Evolutionary conservation across 2,329 filamentous ascomycete genomes (phyloP).

Genomic region (Talaromyces sp.): DNA sequence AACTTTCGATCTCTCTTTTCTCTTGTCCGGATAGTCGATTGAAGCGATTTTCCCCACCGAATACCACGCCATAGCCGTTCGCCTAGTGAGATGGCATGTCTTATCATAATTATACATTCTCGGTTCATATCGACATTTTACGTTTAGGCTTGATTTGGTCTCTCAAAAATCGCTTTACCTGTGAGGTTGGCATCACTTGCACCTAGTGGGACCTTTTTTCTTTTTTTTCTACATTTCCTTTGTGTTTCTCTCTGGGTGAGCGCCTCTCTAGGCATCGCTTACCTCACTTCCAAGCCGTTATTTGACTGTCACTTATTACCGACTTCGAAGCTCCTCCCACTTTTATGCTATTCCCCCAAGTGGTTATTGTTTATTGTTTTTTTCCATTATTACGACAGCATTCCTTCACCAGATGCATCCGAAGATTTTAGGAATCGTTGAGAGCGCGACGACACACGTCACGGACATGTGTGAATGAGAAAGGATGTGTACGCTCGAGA

Average conservation of each 20-base stretch:
- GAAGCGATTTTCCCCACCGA: not conserved
- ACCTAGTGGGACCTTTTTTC: not conserved
- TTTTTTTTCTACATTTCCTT: not conserved
- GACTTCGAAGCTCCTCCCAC: slow-evolving; percentile 6
- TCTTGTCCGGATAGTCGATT: not conserved
- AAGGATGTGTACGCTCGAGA: not conserved
- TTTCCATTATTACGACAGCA: not conserved
- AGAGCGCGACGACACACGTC: not conserved
- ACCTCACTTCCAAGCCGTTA: slow-evolving; percentile 4
- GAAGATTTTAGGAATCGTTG: not conserved
- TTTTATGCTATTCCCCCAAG: slow-evolving; percentile 1
- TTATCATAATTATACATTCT: not conserved
- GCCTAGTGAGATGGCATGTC: not conserved
- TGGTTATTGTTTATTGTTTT: slow-evolving; percentile 1
- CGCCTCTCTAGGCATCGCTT: slow-evolving; percentile 8
- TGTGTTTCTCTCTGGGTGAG: slow-evolving; percentile 7
- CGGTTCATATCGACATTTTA: not conserved
- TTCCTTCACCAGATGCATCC: not conserved
- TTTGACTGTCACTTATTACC: slow-evolving; percentile 11
- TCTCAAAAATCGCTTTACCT: not conserved
- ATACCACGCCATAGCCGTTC: not conserved
- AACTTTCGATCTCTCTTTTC: not conserved
- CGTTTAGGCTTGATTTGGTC: not conserved
- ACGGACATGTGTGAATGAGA: not conserved
- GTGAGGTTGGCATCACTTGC: not conserved